phyloP scores from a whole-genome alignment of 345 rosid species.

The Lepidium sativum region DNA sequence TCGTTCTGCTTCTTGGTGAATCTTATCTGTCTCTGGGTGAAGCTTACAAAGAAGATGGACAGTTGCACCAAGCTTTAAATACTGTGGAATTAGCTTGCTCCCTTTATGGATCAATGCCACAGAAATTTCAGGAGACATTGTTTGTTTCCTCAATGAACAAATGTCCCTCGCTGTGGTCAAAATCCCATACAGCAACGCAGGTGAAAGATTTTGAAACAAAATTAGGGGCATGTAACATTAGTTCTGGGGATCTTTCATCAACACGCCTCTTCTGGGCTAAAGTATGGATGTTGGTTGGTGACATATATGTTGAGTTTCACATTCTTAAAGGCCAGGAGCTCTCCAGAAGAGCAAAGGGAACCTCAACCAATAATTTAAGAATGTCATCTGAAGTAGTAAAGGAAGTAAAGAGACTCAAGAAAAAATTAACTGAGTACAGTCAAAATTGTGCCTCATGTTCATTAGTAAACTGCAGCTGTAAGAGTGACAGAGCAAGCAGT shows the following conservation, averaged over 20 bases:
- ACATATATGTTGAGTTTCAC: slow-evolving; percentile 75
- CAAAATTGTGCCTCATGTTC: slow-evolving; percentile 77
- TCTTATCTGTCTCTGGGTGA: slow-evolving; percentile 84
- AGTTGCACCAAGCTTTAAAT: slow-evolving; percentile 73
- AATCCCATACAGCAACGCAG: slow-evolving; percentile 22
- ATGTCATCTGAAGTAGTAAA: slow-evolving; percentile 76
- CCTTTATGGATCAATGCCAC: slow-evolving; percentile 93
- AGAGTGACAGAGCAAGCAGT: slow-evolving; percentile 87
- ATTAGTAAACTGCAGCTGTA: slow-evolving; percentile 88
- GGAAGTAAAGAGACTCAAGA: slow-evolving; percentile 84
- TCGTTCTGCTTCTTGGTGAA: slow-evolving; percentile 93
- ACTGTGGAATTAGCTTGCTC: slow-evolving; percentile 79
- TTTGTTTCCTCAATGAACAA: slow-evolving; percentile 70
- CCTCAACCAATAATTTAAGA: slow-evolving; percentile 43
- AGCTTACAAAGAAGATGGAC: slow-evolving; percentile 73
- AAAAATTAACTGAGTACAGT: slow-evolving; percentile 47
- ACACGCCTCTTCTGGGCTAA: slow-evolving; percentile 79
- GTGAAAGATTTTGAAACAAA: slow-evolving; percentile 29
- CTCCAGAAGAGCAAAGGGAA: slow-evolving; percentile 31
- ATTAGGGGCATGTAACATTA: slow-evolving; percentile 29
- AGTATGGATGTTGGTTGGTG: slow-evolving; percentile 89
- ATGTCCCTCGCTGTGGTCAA: slow-evolving; percentile 21
- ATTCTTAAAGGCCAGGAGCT: slow-evolving; percentile 47
- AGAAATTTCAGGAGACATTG: slow-evolving; percentile 48
- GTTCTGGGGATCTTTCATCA: slow-evolving; percentile 48